Conservation (phyloP, 805 yeast genomes). For the Barnettozyma salicaria region DNA sequence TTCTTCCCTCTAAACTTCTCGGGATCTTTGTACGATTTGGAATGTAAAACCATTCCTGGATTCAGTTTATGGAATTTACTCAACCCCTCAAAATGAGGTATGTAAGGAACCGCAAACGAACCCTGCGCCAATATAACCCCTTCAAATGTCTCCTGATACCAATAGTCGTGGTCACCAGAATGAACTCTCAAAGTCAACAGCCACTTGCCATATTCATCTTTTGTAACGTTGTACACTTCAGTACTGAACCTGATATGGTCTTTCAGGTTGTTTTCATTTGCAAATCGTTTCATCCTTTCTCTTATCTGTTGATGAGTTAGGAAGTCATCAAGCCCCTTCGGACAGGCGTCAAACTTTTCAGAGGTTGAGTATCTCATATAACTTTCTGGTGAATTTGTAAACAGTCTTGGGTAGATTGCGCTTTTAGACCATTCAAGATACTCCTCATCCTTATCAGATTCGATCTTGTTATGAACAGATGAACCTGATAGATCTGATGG, state of each 20-base stretch:
- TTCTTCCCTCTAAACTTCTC: slow-evolving; percentile 34
- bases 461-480: slow-evolving; percentile 15
- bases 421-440: slow-evolving; percentile 32
- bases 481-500: slow-evolving; percentile 19
- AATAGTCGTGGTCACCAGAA: slow-evolving; percentile 24
- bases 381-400: slow-evolving; percentile 34
- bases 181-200: slow-evolving; percentile 24
- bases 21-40: slow-evolving; percentile 44
- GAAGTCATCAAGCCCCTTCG: slow-evolving; percentile 30
- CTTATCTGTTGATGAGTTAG: slow-evolving; percentile 32
- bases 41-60: slow-evolving; percentile 45
- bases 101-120: slow-evolving; percentile 48
- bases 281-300: slow-evolving; percentile 26
- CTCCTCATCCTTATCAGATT: slow-evolving; percentile 24
- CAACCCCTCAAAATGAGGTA: slow-evolving; percentile 47
- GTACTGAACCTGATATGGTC: slow-evolving; percentile 34
- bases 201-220: slow-evolving; percentile 35
- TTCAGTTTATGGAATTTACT: slow-evolving; percentile 32
- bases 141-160: slow-evolving; percentile 47
- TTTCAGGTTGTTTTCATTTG: slow-evolving; percentile 25
- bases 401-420: slow-evolving; percentile 32
- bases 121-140: slow-evolving; percentile 56
- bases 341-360: slow-evolving; percentile 19
- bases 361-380: slow-evolving; percentile 28
- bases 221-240: slow-evolving; percentile 34